Evolutionary conservation across 768 basidiomycete species (phyloP).

Genomic region (Kwoniella bestiolae): DNA sequence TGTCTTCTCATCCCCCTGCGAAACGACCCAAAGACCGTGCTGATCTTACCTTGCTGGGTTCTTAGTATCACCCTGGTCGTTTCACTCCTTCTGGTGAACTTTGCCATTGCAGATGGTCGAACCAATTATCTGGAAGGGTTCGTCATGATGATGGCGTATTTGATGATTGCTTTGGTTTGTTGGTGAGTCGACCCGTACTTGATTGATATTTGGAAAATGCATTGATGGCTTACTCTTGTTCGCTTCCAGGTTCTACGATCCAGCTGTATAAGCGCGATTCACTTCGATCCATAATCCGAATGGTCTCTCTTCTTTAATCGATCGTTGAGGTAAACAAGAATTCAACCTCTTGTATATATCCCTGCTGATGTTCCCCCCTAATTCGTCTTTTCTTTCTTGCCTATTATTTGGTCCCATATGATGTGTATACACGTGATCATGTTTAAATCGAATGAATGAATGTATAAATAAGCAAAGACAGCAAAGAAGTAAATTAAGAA

Average conservation of each 20-base stretch:
- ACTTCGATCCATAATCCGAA: neutral
- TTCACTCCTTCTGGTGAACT: slow-evolving; percentile 53
- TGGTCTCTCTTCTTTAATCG: too few species aligned
- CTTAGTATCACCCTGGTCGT: slow-evolving; percentile 49
- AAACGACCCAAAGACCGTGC: neutral
- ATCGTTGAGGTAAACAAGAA: too few species aligned
- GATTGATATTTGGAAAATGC: too few species aligned
- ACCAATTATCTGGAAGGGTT: slow-evolving; percentile 55
- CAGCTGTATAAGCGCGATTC: slow-evolving; percentile 20
- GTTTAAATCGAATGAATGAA: too few species aligned
- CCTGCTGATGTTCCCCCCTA: neutral
- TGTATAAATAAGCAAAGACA: neutral
- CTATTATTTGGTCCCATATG: neutral
- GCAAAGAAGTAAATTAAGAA: neutral
- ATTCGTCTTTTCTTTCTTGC: neutral
- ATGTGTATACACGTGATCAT: neutral
- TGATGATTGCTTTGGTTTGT: slow-evolving; percentile 46
- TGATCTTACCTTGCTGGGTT: neutral
- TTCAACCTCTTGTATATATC: neutral
- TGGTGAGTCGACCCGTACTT: slow-evolving; percentile 43
- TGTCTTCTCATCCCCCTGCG: neutral
- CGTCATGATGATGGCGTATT: slow-evolving; percentile 54
- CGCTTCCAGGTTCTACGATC: slow-evolving; percentile 33
- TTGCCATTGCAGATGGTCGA: slow-evolving; percentile 52
- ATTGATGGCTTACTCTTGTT: neutral